Conservation (phyloP, 2,329 filamentous ascomycete genomes). For the Fusarium buharicum region DNA sequence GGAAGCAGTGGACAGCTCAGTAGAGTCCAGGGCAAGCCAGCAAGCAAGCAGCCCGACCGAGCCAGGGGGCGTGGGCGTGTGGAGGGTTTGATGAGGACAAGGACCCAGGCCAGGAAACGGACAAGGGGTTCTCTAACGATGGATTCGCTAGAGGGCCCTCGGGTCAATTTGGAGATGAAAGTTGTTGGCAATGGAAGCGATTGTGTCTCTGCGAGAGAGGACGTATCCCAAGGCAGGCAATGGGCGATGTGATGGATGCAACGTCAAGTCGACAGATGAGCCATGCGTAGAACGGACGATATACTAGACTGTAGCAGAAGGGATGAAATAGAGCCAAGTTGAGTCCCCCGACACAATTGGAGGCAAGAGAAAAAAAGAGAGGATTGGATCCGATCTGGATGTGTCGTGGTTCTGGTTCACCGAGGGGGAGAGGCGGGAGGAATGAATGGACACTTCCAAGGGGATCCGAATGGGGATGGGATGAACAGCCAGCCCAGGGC, state of each 20-base stretch:
- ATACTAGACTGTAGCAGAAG: conserved; percentile 2
- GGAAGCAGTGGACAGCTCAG: conserved; percentile 34
- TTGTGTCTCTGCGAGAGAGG: conserved; percentile 19
- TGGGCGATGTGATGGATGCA: conserved; percentile 24
- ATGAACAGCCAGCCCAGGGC: conserved; percentile 39
- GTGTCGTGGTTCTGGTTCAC: conserved; percentile 37
- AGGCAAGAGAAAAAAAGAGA: conserved; percentile 37
- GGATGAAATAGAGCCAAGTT: conserved; percentile 14
- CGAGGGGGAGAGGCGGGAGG: conserved; percentile 33
- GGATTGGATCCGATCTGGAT: conserved; percentile 34
- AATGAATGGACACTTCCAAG: conserved; percentile 39
- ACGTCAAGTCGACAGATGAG: conserved; percentile 28
- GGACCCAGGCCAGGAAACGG: conserved; percentile 38
- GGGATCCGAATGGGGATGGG: conserved; percentile 42
- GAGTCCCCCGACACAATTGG: conserved; percentile 15
- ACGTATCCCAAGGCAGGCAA: conserved; percentile 15
- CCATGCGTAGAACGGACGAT: conserved; percentile 18
- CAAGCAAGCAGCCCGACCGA: conserved; percentile 26
- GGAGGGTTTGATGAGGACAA: conserved; percentile 46
- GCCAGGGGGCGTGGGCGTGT: conserved; percentile 41
- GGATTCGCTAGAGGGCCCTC: conserved; percentile 38
- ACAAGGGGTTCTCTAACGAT: conserved; percentile 34
- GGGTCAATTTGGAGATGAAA: conserved; percentile 19
- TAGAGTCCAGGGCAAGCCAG: conserved; percentile 28
- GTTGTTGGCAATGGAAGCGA: conserved; percentile 29